These are phyloP conservation scores for Arachnopeziza araneosa DNA, from an alignment of 2,329 filamentous ascomycete species.

Conservation along the genomic window DNA sequence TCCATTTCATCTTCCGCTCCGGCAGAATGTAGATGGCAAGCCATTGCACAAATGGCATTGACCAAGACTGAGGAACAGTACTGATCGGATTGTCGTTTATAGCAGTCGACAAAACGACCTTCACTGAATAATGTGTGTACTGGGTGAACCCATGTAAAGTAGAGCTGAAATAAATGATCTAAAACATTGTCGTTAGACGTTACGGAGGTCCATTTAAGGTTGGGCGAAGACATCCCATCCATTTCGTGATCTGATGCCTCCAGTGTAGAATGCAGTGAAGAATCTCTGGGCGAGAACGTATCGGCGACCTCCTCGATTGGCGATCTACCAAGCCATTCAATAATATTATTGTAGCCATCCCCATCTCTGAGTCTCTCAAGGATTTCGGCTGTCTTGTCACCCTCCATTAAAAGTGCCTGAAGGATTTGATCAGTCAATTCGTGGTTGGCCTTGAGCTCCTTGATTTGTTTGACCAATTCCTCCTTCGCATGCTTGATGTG, in stretches of 20 bases:
- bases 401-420: slow-evolving; percentile 23
- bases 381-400: slow-evolving; percentile 26
- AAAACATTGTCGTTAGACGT: slow-evolving; percentile 21
- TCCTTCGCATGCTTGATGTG: slow-evolving; percentile 33
- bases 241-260: slow-evolving; percentile 26
- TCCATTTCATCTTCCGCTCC: slow-evolving; percentile 20
- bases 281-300: slow-evolving; percentile 18
- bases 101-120: slow-evolving; percentile 26
- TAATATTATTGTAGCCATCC: slow-evolving; percentile 27
- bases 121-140: slow-evolving; percentile 32
- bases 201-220: slow-evolving; percentile 26
- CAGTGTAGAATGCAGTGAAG: slow-evolving; percentile 21
- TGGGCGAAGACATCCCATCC: slow-evolving; percentile 8
- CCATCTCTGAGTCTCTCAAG: slow-evolving; percentile 26
- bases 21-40: slow-evolving; percentile 26
- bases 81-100: slow-evolving; percentile 12
- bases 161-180: slow-evolving; percentile 30
- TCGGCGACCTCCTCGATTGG: slow-evolving; percentile 18
- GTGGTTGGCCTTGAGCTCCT: slow-evolving; percentile 26
- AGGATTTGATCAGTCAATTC: slow-evolving; percentile 28
- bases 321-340: slow-evolving; percentile 25
- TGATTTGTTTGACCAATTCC: slow-evolving; percentile 30
- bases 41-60: slow-evolving; percentile 32
- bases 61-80: slow-evolving; percentile 29
- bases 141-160: slow-evolving; percentile 33